These are phyloP conservation scores for Vitis riparia DNA, from an alignment of 164 flowering plant species.

Conservation along the genomic window DNA sequence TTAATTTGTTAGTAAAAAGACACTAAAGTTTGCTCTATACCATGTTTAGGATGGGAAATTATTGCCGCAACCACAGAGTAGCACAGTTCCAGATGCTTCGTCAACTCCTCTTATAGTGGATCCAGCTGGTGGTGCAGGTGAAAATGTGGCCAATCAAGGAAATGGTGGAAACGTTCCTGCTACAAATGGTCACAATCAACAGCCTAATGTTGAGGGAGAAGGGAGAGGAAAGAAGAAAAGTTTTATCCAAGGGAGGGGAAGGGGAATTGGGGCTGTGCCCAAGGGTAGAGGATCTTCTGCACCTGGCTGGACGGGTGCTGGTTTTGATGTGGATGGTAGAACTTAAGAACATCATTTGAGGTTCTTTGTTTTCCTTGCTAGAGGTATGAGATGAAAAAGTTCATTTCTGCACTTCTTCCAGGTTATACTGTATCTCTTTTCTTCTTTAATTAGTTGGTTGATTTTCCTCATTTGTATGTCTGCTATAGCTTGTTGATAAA, in stretches of 20 bases:
- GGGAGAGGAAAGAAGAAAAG: conserved; percentile 71
- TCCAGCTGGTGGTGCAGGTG: conserved; percentile 18
- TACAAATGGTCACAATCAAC: conserved; percentile 42
- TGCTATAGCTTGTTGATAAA: conserved; percentile 9
- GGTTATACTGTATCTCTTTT: conserved; percentile 8
- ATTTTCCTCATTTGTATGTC: conserved; percentile 2
- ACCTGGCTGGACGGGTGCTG: conserved; percentile 98
- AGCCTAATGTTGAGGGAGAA: conserved; percentile 47
- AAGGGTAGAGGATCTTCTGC: conserved; percentile 67
- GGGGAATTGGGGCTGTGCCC: conserved; percentile 63
- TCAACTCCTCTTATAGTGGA: conserved; percentile 23
- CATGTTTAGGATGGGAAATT: conserved; percentile 42
- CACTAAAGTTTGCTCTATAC: conserved; percentile 11
- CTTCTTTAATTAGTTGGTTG: background rate
- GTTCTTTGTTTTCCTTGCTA: conserved; percentile 2
- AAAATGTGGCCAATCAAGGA: conserved; percentile 28
- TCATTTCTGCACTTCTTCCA: background rate
- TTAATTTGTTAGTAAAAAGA: background rate
- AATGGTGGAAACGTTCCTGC: conserved; percentile 25
- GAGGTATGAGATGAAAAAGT: background rate
- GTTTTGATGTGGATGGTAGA: conserved; percentile 85
- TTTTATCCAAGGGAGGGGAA: conserved; percentile 62
- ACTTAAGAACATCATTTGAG: conserved; percentile 25
- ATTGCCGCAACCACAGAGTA: conserved; percentile 25
- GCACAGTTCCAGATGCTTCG: conserved; percentile 23